A percentile compares a stretch with the other conserved stretches of the same genome.
Evolutionary conservation across 2,329 filamentous ascomycete species (phyloP).

Genomic region (Penicillium sp.): DNA sequence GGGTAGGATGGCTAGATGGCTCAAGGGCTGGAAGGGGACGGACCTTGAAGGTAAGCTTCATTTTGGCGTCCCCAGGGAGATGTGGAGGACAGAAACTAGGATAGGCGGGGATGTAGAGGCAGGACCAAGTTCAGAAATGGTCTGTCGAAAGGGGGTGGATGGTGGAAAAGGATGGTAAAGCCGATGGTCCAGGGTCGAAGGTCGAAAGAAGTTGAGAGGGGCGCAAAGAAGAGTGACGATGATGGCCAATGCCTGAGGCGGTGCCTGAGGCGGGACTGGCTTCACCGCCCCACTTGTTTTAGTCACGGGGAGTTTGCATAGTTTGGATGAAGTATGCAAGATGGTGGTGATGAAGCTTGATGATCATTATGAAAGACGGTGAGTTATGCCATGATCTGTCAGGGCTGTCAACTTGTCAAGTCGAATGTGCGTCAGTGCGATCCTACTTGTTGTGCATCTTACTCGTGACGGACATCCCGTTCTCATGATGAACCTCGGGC

Average conservation of each 20-base stretch:
- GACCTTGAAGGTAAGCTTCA: constrained; percentile 77
- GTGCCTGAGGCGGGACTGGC: constrained; percentile 19
- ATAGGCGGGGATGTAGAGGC: constrained; percentile 19
- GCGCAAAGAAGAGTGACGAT: constrained; percentile 25
- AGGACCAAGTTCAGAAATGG: neutral
- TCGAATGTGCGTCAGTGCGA: neutral
- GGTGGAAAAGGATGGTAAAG: neutral
- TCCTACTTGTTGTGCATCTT: neutral
- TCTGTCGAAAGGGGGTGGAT: neutral
- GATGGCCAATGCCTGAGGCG: constrained; percentile 19
- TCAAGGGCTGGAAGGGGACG: constrained; percentile 34
- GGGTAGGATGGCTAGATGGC: constrained; percentile 15
- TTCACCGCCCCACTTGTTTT: constrained; percentile 22
- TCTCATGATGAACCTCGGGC: neutral
- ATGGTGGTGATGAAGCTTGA: neutral
- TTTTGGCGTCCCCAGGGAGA: constrained; percentile 51
- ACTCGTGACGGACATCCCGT: neutral
- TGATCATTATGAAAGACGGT: neutral
- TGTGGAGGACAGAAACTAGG: constrained; percentile 24
- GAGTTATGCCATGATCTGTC: neutral
- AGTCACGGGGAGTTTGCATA: constrained; percentile 2
- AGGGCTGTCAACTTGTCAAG: neutral
- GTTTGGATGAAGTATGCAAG: neutral
- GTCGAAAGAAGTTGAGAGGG: constrained; percentile 22
- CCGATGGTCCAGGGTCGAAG: constrained; percentile 5